phyloP scores from a whole-genome alignment of 768 basidiomycete genomes.

The Strobilomyces echinocephalus region DNA sequence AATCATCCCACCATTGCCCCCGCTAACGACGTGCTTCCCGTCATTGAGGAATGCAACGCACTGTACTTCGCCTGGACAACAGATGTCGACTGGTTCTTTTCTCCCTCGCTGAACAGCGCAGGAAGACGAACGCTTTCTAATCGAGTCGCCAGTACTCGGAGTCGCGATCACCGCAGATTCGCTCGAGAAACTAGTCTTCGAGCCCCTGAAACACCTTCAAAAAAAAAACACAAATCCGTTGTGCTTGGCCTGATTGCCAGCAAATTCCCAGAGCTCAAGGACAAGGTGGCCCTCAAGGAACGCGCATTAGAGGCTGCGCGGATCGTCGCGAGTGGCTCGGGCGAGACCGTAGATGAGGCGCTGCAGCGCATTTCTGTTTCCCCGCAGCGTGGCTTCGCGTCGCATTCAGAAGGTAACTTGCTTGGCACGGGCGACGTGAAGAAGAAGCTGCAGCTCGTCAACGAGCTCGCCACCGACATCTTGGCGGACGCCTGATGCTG shows the following conservation, averaged over 20 bases:
- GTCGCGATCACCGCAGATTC: too few species aligned
- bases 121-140: too few species aligned
- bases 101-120: too few species aligned
- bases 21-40: too few species aligned
- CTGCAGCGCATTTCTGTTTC: conserved; percentile 37
- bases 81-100: too few species aligned
- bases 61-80: too few species aligned
- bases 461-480: conserved; percentile 34
- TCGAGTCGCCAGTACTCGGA: too few species aligned
- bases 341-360: conserved; percentile 37
- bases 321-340: conserved; percentile 36
- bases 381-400: conserved; percentile 50
- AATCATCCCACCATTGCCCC: too few species aligned
- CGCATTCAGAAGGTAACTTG: conserved; percentile 42
- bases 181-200: too few species aligned
- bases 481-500: conserved; percentile 27
- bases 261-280: conserved; percentile 41
- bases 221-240: conserved; percentile 36
- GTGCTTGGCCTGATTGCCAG: conserved; percentile 43
- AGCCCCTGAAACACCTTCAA: conserved; percentile 29
- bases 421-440: conserved; percentile 35
- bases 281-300: conserved; percentile 35
- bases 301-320: conserved; percentile 42
- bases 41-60: too few species aligned
- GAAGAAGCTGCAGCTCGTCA: conserved; percentile 27